Conservation (phyloP, 2,329 filamentous ascomycete species). For the Talaromyces atroroseus region DNA sequence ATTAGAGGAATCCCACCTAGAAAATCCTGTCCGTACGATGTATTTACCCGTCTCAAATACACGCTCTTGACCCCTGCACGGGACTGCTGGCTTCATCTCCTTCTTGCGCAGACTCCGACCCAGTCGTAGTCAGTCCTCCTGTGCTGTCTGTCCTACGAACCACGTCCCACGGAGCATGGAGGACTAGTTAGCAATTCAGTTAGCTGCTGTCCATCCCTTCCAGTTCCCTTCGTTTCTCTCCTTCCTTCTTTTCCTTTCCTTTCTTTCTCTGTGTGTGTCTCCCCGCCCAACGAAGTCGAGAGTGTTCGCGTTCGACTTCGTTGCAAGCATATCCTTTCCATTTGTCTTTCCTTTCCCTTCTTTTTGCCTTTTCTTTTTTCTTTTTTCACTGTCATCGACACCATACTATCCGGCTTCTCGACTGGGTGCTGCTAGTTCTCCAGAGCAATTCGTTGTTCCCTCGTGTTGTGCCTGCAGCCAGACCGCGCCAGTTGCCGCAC, state of each 20-base stretch:
- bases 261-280: constrained; percentile 25
- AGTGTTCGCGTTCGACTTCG: constrained; percentile 12
- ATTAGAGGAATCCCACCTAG: not conserved
- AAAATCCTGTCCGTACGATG: not conserved
- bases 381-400: not conserved
- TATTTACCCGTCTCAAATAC: not conserved
- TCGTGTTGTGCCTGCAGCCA: constrained; percentile 11
- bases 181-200: constrained; percentile 6
- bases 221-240: constrained; percentile 20
- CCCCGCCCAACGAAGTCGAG: constrained; percentile 28
- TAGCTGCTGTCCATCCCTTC: constrained; percentile 16
- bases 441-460: not conserved
- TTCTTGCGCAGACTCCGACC: not conserved
- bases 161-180: constrained; percentile 4
- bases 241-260: constrained; percentile 23
- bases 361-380: not conserved
- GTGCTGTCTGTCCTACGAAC: not conserved
- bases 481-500: constrained; percentile 11
- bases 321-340: constrained; percentile 11
- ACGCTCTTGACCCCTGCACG: not conserved
- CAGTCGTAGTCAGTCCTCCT: not conserved
- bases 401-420: not conserved
- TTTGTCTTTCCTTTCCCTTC: constrained; percentile 12
- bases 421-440: not conserved
- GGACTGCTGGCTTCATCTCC: not conserved